Base-by-base conservation (phyloP, 148 eudicot genomes). In the Chenopodium album region DNA sequence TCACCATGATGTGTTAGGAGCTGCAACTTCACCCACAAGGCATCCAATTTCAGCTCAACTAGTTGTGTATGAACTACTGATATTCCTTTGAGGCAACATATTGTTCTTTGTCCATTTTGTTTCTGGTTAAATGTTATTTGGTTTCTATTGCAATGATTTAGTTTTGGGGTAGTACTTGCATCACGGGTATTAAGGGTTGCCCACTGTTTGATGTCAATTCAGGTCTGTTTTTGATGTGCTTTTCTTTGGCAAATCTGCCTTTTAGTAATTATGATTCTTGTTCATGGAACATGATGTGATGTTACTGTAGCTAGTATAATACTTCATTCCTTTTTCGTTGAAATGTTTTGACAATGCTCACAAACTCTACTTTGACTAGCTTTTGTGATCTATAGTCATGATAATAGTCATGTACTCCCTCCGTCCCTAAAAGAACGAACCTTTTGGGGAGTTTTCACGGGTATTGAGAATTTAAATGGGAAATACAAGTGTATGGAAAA, bases 161-260 rank as follows among this genome's bases (percentile, higher is more conserved):
- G 99, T 84, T 97, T 97, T 82, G 99, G 99, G 34, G 73, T 71
- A 75, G 96, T 97, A 79, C 95, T 94, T 89, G 90, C 94, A 44
- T 97, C 99, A 76, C 93, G 98, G 71, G 94, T 96, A 29, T 88
- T 97, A 82, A 94, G 99, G 85, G 99, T 98, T 77, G 99, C 99
- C 80, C 99, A 94, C 84, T 97, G 99, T 89, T 88, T 97, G 84
- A 97, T 98, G 60, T 97, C 98, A 79, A 94, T 97, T 68, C 99
- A 97, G 99, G 99, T 94, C 76, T 82, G 90, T 83, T 72, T 28
- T 73, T 77, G 34, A 48, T 71, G 44, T 73, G 22, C 48, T 46
- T 31, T 60, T 78, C 8, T 28, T 7, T 26, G 48, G 3, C 22
- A 41, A 23, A 56, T 63, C 12, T 71, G 47, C 20, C 44, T 2